Percentiles rank a stretch among this genome's conserved stretches.
phyloP scores from a whole-genome alignment of 345 rosid species.

The Gossypium australe region DNA sequence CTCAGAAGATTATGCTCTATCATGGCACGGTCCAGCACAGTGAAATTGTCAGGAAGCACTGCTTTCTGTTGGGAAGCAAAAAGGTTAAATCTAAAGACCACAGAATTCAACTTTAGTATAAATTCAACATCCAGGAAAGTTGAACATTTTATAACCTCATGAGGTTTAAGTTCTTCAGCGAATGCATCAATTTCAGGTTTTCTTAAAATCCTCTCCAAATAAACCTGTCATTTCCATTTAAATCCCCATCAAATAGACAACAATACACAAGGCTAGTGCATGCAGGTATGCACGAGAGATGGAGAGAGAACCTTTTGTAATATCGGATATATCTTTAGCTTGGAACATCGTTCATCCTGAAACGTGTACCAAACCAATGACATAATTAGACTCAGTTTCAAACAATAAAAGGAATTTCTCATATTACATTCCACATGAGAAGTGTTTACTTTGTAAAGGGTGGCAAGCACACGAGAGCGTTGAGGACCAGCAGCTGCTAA shows the following conservation, averaged over 20 bases:
- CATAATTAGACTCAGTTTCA: not conserved
- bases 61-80: conserved; percentile 64
- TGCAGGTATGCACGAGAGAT: not conserved
- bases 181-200: conserved; percentile 96
- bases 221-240: conserved; percentile 50
- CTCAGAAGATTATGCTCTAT: conserved; percentile 96
- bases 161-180: conserved; percentile 86
- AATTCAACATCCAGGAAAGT: conserved; percentile 3
- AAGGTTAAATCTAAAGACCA: conserved; percentile 6
- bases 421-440: not conserved
- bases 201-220: conserved; percentile 89
- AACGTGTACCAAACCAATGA: conserved; percentile 22
- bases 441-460: conserved; percentile 66
- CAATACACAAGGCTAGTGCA: not conserved
- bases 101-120: not conserved
- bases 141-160: conserved; percentile 52
- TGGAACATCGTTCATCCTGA: conserved; percentile 97
- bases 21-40: conserved; percentile 95
- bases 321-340: conserved; percentile 89
- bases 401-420: not conserved
- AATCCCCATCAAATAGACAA: not conserved
- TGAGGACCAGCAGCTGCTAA: conserved; percentile 99
- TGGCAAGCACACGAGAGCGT: conserved; percentile 91
- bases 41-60: conserved; percentile 83
- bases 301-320: conserved; percentile 64